Base-by-base conservation (phyloP, 139 green algal species). In the Chlamydomonas applanata region DNA sequence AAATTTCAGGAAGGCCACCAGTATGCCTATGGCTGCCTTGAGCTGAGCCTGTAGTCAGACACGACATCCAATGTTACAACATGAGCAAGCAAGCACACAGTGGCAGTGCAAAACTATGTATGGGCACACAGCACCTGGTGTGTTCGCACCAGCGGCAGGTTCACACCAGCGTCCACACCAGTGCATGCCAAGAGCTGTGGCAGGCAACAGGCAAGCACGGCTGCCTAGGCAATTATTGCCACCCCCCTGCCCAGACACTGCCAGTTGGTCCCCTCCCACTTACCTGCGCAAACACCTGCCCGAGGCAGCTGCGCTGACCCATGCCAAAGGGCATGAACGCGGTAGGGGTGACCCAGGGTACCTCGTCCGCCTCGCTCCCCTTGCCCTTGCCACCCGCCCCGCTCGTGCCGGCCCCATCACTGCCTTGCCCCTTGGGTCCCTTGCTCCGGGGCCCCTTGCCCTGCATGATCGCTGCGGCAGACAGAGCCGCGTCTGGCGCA, bases 291-390 rank as follows among this genome's bases (percentile, higher is more conserved):
- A 78, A 45, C 54, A 44, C 27, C 54, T 78, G 71, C 0, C 77
- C 77, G n/a, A 78, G 63, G 63, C 77, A 82, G 64, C 61, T 62
- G 36, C 77, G 71, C 5, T 49, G 29, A 20, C 77, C 77, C 1
- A 44, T 3, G 17, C 77, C 71, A 35, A 82, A 82, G 32, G 77
- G 77, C 71, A 82, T 78, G 77, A 76, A 78, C 19, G 77, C 77
- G 5, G 35, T 33, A 11, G 61, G 64, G 35, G 27, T 71, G 59
- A 57, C 69, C 57, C 72, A 32, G 24, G 68, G 74, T n/a, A 30
- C 5, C 53, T 69, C 27, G 22, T 32, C 2, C 19, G 0, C 34
- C 20, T 32, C 64, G n/a, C 17, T 1, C 2, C 1, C 66, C 44
- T 34, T n/a, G 25, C n/a, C 44, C 66, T 36, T 32, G 13, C 4